These are phyloP conservation scores for Fraxinus platypoda DNA, from an alignment of 305 asterid species.

Conservation along the genomic window DNA sequence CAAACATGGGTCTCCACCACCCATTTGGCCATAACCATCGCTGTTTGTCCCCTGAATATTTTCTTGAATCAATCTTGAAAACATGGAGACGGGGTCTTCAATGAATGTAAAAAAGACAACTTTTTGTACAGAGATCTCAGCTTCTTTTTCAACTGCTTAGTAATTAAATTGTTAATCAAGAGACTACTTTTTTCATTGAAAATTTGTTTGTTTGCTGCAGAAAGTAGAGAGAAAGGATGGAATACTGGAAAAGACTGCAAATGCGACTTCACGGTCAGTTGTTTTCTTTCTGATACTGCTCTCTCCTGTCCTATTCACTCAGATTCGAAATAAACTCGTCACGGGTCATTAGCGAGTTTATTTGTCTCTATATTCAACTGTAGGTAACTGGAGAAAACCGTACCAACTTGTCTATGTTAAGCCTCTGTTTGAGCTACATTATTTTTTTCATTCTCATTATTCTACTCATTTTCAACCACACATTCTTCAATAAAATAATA, in stretches of 20 bases:
- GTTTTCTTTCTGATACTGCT: not conserved
- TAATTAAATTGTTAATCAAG: not conserved
- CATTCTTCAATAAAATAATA: no score
- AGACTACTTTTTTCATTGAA: not conserved
- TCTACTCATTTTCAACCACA: no score
- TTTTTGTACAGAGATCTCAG: not conserved
- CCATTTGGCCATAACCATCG: conserved; percentile 49
- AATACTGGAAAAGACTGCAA: not conserved
- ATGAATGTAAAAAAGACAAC: not conserved
- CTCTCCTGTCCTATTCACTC: not conserved
- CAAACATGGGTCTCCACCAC: conserved; percentile 55
- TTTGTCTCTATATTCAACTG: not conserved
- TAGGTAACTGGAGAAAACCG: not conserved
- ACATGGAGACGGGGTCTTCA: conserved; percentile 30
- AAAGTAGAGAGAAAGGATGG: not conserved
- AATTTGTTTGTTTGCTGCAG: not conserved
- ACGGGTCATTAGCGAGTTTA: not conserved
- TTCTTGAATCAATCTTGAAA: conserved; percentile 54
- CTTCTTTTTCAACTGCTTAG: not conserved
- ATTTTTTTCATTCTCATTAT: no score
- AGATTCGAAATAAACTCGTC: not conserved
- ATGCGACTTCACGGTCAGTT: not conserved
- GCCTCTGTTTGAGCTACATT: no score
- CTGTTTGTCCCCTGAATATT: conserved; percentile 22
- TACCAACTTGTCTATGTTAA: not conserved